A percentile compares a stretch with the other conserved stretches of the same genome.
Conservation (phyloP, 352 stramenopile genomes). For the Pythium angustatum region DNA sequence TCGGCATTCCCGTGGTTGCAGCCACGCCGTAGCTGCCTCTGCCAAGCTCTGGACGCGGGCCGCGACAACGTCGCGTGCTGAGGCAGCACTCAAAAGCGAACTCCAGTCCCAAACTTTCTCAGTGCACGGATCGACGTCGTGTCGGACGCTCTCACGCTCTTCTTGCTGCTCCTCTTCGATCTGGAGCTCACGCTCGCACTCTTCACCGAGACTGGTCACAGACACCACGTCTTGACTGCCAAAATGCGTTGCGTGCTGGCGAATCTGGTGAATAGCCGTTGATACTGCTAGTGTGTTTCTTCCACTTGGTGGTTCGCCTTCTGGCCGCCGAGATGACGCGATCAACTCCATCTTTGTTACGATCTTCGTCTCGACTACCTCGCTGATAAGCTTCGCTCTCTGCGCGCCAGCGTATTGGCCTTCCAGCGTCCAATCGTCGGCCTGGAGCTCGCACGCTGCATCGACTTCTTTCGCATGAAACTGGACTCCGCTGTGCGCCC, state of each 20-base stretch:
- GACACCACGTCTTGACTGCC: constrained; percentile 40
- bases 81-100: not conserved
- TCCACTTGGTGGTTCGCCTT: not conserved
- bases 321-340: not conserved
- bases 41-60: not conserved
- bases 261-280: constrained; percentile 20
- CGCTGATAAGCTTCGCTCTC: constrained; percentile 24
- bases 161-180: constrained; percentile 43
- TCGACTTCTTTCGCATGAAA: constrained; percentile 40
- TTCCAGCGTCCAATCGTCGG: constrained; percentile 35
- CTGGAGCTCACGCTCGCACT: constrained; percentile 59
- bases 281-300: not conserved
- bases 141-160: constrained; percentile 18
- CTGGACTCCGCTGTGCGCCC: constrained; percentile 76
- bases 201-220: constrained; percentile 39
- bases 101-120: constrained; percentile 35
- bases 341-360: not conserved
- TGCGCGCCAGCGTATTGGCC: constrained; percentile 37
- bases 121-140: constrained; percentile 10
- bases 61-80: not conserved
- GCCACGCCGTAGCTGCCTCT: not conserved
- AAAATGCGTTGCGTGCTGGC: constrained; percentile 19
- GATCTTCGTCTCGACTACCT: constrained; percentile 29
- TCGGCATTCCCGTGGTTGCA: constrained; percentile 2
- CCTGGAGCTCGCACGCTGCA: not conserved